These are phyloP conservation scores for Xylaria arbuscula DNA, from an alignment of 2,329 filamentous ascomycete genomes.

Conservation along the genomic window DNA sequence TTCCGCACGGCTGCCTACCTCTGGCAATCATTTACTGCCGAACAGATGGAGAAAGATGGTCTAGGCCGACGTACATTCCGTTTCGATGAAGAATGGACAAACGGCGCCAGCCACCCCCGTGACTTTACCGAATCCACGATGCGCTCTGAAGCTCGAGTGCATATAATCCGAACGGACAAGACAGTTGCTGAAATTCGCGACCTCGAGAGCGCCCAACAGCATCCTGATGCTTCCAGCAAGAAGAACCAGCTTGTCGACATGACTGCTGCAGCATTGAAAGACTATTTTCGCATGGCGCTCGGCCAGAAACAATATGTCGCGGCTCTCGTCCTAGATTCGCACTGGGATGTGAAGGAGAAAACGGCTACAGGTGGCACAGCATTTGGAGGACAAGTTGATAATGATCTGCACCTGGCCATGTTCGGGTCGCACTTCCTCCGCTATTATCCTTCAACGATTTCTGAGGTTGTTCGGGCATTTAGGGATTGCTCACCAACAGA, in stretches of 20 bases:
- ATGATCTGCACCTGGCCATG: constrained; percentile 82
- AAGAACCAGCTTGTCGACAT: constrained; percentile 81
- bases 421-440: constrained; percentile 94
- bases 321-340: constrained; percentile 84
- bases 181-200: constrained; percentile 86
- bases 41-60: constrained; percentile 93
- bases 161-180: constrained; percentile 83
- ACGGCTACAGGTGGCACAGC: constrained; percentile 84
- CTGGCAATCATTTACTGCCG: constrained; percentile 96
- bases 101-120: constrained; percentile 79
- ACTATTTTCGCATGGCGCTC: constrained; percentile 77
- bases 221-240: constrained; percentile 70
- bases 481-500: constrained; percentile 92
- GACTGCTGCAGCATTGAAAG: constrained; percentile 79
- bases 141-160: constrained; percentile 91
- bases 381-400: constrained; percentile 78
- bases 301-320: constrained; percentile 92
- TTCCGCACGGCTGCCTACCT: constrained; percentile 95
- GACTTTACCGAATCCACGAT: constrained; percentile 78
- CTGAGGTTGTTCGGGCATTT: constrained; percentile 90
- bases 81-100: constrained; percentile 95
- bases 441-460: constrained; percentile 87
- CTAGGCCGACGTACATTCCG: constrained; percentile 87
- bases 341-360: constrained; percentile 81
- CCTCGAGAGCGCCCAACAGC: constrained; percentile 81